Base-by-base conservation (phyloP, 1,284 basidiomycete species). In the Pterulicium gracile region DNA sequence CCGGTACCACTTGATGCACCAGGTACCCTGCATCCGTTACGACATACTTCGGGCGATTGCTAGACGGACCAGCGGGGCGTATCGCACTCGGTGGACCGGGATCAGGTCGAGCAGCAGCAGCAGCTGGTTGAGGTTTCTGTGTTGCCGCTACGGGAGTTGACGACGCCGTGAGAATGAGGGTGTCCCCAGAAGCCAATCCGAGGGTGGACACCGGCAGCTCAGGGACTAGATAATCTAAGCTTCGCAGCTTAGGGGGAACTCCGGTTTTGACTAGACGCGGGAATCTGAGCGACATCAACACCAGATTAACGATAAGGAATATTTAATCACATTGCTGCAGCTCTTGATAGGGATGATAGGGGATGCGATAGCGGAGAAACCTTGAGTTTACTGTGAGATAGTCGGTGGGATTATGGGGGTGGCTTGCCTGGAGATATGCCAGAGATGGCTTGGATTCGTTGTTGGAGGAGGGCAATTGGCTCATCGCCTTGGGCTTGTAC, bases 1-100 rank as follows among this genome's bases (percentile, higher is more conserved):
- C 91, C 12, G 90, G 91, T 5, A 94, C 88, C 56, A 85, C 84
- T 49, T 81, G 67, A 57, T 88, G 84, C 14, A 88, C 64, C n/a
- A 88, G 68, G 45, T 75, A 74, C 17, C 78, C 77, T 1, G 74
- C 75, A 47, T 77, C 75, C 3, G 71, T 75, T 39, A 70, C 63
- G 13, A 88, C 79, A 54, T 69, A 68, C 46, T 75, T 80, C 12
- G 79, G 77, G 3, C 73, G 70, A 34, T 64, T 59, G 22, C 61
- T 63, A 32, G 52, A 52, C 10, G 56, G 48, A 39, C 52, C 27
- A 14, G 52, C 34, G 32, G 54, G 14, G 14, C 39, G 17, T 13
- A 20, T 10, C 18, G 42, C 22, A 43, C 41, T 24, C 50, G 45
- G 20, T 47, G 51, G 22, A 36, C 47, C 17, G 27, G 46, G 21